Evolutionary conservation across 345 rosid genomes (phyloP).

Genomic region (Raphanus sativus): DNA sequence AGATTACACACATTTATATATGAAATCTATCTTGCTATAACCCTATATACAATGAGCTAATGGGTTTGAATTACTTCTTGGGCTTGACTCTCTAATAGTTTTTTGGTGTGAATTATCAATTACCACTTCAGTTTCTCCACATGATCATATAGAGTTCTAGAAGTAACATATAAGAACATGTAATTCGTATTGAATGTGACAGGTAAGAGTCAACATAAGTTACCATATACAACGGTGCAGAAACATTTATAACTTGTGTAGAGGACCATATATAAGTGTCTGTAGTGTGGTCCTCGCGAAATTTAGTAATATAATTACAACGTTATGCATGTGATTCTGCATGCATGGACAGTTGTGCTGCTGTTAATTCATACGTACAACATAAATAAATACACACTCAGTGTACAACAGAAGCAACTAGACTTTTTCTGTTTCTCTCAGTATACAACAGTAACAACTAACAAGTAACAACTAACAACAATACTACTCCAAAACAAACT

Average conservation of each 20-base stretch:
- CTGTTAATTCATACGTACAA: conserved; percentile 20
- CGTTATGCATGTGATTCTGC: conserved; percentile 30
- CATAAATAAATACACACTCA: background rate
- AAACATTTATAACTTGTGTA: conserved; percentile 27
- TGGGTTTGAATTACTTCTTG: no score
- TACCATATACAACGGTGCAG: conserved; percentile 31
- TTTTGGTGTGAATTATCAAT: background rate
- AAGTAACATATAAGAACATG: conserved; percentile 12
- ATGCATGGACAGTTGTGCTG: conserved; percentile 19
- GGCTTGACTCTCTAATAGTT: no score
- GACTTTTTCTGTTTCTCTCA: background rate
- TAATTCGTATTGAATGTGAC: conserved; percentile 20
- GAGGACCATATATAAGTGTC: conserved; percentile 7
- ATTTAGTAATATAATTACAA: conserved; percentile 11
- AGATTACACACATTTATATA: no score
- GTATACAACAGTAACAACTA: background rate
- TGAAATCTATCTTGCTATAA: no score
- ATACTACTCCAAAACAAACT: background rate
- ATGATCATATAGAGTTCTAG: conserved; percentile 13
- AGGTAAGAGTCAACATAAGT: conserved; percentile 36
- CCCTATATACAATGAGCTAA: no score
- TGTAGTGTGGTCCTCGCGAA: conserved; percentile 23
- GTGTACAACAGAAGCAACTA: background rate
- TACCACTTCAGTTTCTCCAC: background rate
- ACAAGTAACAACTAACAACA: background rate